Evolutionary conservation across 495 filamentous ascomycete genomes (phyloP).

Genomic region (Xylaria intraflava): DNA sequence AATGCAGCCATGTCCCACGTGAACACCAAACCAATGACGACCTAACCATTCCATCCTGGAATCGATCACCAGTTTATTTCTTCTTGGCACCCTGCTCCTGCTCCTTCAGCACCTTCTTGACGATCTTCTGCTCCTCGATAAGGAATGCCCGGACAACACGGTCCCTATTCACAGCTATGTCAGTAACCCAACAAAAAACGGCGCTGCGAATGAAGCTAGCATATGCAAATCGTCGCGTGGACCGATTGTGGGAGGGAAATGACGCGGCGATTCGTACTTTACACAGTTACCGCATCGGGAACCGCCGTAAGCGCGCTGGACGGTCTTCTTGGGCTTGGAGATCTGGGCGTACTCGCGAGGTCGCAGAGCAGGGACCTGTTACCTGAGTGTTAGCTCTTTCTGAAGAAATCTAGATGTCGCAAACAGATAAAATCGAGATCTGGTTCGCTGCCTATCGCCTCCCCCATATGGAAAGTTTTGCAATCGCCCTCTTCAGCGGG

Average conservation of each 20-base stretch:
- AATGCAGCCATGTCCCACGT: slow-evolving; percentile 44
- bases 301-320: slow-evolving; percentile 96
- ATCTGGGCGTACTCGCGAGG: slow-evolving; percentile 94
- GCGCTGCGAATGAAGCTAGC: background rate
- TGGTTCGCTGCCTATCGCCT: background rate
- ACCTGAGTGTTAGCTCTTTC: slow-evolving; percentile 6
- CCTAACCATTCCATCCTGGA: slow-evolving; percentile 28
- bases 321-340: slow-evolving; percentile 97
- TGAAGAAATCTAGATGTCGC: background rate
- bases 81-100: slow-evolving; percentile 63
- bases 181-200: background rate
- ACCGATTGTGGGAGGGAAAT: background rate
- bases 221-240: background rate
- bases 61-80: slow-evolving; percentile 48
- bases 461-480: background rate
- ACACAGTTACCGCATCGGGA: slow-evolving; percentile 98
- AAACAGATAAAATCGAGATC: background rate
- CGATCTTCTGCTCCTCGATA: slow-evolving; percentile 99
- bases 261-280: slow-evolving; percentile 8
- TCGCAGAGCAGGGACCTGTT: slow-evolving; percentile 87
- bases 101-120: slow-evolving; percentile 99
- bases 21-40: slow-evolving; percentile 48
- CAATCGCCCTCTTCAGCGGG: background rate
- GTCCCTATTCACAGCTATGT: slow-evolving; percentile 53
- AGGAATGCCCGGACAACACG: slow-evolving; percentile 93